Evolutionary conservation across 352 stramenopile genomes (phyloP).

Genomic region (Phytophthora cryptogea): DNA sequence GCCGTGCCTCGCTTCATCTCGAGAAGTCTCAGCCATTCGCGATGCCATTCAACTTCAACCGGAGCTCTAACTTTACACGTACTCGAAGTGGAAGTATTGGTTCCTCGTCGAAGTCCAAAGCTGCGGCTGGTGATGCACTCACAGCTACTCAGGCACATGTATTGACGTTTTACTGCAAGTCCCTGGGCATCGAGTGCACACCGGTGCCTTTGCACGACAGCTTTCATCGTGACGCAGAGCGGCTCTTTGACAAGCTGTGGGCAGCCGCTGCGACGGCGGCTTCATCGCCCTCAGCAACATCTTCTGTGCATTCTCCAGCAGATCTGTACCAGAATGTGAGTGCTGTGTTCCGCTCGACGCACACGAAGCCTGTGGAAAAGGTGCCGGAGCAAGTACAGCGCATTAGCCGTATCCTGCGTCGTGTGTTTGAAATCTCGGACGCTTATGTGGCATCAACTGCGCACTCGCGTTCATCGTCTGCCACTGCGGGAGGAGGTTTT

Average conservation of each 20-base stretch:
- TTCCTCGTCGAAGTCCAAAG: slow-evolving; percentile 37
- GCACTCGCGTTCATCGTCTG: slow-evolving; percentile 52
- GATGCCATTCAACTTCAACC: slow-evolving; percentile 45
- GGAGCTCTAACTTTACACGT: slow-evolving; percentile 29
- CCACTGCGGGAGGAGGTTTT: slow-evolving; percentile 27
- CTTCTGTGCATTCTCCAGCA: slow-evolving; percentile 33
- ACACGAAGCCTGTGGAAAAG: slow-evolving; percentile 34
- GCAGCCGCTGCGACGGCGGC: slow-evolving; percentile 28
- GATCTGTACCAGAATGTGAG: slow-evolving; percentile 44
- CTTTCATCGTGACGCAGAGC: slow-evolving; percentile 84
- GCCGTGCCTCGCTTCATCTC: slow-evolving; percentile 58
- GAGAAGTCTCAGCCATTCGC: slow-evolving; percentile 75
- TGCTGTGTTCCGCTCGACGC: slow-evolving; percentile 37
- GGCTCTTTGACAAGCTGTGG: slow-evolving; percentile 86
- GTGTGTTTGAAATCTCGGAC: slow-evolving; percentile 87
- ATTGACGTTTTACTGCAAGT: slow-evolving; percentile 83
- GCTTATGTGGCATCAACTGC: slow-evolving; percentile 82
- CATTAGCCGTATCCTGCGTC: slow-evolving; percentile 68
- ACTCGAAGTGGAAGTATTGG: slow-evolving; percentile 31
- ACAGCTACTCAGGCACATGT: slow-evolving; percentile 69
- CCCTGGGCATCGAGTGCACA: slow-evolving; percentile 71
- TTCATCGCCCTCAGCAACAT: slow-evolving; percentile 21
- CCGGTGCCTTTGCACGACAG: slow-evolving; percentile 70
- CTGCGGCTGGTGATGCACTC: slow-evolving; percentile 41
- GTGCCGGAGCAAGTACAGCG: slow-evolving; percentile 62